Evolutionary conservation across 768 basidiomycete genomes (phyloP).

Genomic region (Suillus spraguei): DNA sequence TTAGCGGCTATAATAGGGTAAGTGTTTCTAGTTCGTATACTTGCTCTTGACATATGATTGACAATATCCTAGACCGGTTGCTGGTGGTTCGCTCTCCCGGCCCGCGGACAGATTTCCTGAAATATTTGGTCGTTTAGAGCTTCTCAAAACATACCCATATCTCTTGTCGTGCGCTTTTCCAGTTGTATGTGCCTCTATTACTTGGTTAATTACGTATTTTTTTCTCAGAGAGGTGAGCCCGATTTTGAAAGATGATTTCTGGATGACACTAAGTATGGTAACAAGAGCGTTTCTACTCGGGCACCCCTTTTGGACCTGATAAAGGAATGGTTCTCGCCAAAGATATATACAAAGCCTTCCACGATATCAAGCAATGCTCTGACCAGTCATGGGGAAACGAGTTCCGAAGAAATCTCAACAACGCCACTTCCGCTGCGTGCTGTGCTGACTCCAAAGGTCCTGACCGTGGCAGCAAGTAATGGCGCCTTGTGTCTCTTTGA

Average conservation of each 20-base stretch:
- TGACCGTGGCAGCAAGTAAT: no score
- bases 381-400: neutral
- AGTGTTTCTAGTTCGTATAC: neutral
- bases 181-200: neutral
- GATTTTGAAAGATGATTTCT: no score
- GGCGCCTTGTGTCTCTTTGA: no score
- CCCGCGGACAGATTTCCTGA: neutral
- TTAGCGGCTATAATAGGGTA: neutral
- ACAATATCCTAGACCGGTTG: neutral
- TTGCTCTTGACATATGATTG: neutral
- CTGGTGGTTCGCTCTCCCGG: neutral
- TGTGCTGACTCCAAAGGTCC: conserved; percentile 46
- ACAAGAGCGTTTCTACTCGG: no score
- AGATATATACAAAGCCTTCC: no score
- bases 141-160: neutral
- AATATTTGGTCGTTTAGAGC: neutral
- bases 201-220: neutral
- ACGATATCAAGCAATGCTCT: no score
- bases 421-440: neutral
- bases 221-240: no score
- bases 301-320: no score
- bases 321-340: no score
- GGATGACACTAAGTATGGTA: no score
- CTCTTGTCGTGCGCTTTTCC: neutral
- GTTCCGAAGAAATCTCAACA: no score